phyloP scores from a whole-genome alignment of 2,329 filamentous ascomycete species.

The Claviceps cyperi region DNA sequence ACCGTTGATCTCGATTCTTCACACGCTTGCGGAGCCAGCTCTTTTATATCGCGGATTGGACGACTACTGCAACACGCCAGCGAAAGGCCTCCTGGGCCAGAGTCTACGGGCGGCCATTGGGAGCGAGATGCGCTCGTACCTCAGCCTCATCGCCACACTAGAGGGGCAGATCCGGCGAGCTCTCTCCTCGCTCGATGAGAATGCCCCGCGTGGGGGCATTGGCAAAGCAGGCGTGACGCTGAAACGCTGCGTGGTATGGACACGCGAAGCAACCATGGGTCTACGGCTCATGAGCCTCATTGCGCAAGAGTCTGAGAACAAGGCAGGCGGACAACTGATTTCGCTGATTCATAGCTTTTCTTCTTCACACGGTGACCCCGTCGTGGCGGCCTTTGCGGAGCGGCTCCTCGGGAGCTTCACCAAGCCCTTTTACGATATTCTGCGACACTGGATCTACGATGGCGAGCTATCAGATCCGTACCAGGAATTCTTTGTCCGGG shows the following conservation, averaged over 20 bases:
- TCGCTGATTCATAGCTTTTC: conserved; percentile 89
- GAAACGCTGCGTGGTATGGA: conserved; percentile 95
- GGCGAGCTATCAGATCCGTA: conserved; percentile 96
- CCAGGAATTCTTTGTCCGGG: conserved; percentile 84
- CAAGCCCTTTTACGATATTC: conserved; percentile 88
- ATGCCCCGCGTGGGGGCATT: conserved; percentile 52
- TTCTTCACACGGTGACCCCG: conserved; percentile 85
- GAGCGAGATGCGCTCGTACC: conserved; percentile 73
- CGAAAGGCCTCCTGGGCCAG: conserved; percentile 77
- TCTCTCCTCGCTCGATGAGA: conserved; percentile 56
- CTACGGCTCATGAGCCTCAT: conserved; percentile 86
- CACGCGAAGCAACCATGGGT: conserved; percentile 90
- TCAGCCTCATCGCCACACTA: conserved; percentile 79
- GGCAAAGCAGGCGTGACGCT: conserved; percentile 83
- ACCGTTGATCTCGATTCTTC: conserved; percentile 73
- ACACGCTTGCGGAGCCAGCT: conserved; percentile 83
- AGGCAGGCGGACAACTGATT: conserved; percentile 80
- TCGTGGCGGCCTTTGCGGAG: conserved; percentile 87
- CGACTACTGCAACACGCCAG: conserved; percentile 65
- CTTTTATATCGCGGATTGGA: conserved; percentile 75
- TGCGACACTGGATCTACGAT: conserved; percentile 95
- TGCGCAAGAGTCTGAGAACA: conserved; percentile 73
- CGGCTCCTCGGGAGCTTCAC: conserved; percentile 76
- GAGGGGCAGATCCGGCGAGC: conserved; percentile 85
- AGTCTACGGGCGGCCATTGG: conserved; percentile 80